Base-by-base conservation (phyloP, 208 protist species). In the Wallacemonas sp. region DNA sequence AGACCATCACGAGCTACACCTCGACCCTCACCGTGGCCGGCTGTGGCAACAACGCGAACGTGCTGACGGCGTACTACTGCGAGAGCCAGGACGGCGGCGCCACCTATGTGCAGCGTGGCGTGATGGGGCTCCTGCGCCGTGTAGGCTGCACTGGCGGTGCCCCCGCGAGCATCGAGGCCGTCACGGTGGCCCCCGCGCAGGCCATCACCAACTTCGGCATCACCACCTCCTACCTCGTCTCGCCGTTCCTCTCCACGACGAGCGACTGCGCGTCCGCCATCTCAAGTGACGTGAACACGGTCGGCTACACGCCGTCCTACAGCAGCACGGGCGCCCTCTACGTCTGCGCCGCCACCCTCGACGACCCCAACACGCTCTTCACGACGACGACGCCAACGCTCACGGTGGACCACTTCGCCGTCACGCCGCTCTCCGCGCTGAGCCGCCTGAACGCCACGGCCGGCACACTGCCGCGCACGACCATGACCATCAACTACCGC, bases 31-130 rank as follows among this genome's bases (percentile, higher is more conserved):
- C 52, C n/a, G 74, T 87, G 21, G 58, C 57, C 26, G 67, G 55
- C 26, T 85, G 81, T 58, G 60, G 61, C 60, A 24, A 64, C 43
- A 76, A 76, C 66, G 43, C 23, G 8, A 46, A 65, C 21, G 54
- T 78, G 2, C 43, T 27, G 29, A 58, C 48, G 19, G 63, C 77
- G 32, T 78, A 85, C 72, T 92, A 88, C 74, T 92, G 85, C 67
- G 85, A 92, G 68, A 80, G 71, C 54, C 43, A 44, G 33, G 68
- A 68, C 64, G 65, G 55, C 57, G 74, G 72, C 24, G 46, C 27
- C 26, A 62, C 55, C 23, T 87, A 71, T 61, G 67, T 43, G 19
- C 33, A 48, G n/a, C 74, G 79, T 56, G 85, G 85, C 17, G 29
- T 23, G 32, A 78, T 92, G 69, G 60, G 39, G 1, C 58, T 92